Base-by-base conservation (phyloP, 202 grass and related monocot genomes). In the Schoenoplectus tabernaemontani region DNA sequence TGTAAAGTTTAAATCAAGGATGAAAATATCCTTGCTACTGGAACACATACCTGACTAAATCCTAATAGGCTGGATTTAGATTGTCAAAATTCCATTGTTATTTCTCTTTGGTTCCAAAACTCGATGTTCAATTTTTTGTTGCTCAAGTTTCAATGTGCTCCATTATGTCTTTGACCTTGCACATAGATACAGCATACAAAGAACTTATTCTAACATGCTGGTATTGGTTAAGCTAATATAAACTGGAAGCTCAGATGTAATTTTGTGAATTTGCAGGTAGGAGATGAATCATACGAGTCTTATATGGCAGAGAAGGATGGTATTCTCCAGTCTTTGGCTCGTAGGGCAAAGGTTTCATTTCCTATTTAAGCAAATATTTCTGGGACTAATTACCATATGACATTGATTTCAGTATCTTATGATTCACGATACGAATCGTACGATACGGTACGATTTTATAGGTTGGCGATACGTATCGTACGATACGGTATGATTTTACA, bases 231-330 rank as follows among this genome's bases (percentile, higher is more conserved):
- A 54, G n/a, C 7, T 54, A 74, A 44, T 68, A 69, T 69, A 33
- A 78, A 24, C 39, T 56, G 54, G 13, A 79, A 79, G 68, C 7
- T 34, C 70, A 77, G 43, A 83, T 83, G 47, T 44, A 59, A 76
- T 13, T 77, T 87, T 53, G 20, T 78, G 48, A 57, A 36, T 46
- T 37, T 87, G 81, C 85, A 99, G 96, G 85, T 85, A 33, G 92
- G 96, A 42, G 92, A 95, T 91, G 90, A 95, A 87, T 99, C 92
- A 13, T 99, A 93, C 63, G 90, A 95, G 83, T 93, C 90, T 50
- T 99, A 83, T 70, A 85, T 91, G 81, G 78, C 34, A 80, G 96
- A 99, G 85, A 95, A 24, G 89, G 83, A 90, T 75, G 92, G 90
- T 59, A 93, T 96, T 85, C 86, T 99, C 64, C 81, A 85, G 16